A percentile compares a stretch with the other conserved stretches of the same genome.
These are phyloP conservation scores for Misopates orontium DNA, from an alignment of 257 asterid species.

Conservation along the genomic window DNA sequence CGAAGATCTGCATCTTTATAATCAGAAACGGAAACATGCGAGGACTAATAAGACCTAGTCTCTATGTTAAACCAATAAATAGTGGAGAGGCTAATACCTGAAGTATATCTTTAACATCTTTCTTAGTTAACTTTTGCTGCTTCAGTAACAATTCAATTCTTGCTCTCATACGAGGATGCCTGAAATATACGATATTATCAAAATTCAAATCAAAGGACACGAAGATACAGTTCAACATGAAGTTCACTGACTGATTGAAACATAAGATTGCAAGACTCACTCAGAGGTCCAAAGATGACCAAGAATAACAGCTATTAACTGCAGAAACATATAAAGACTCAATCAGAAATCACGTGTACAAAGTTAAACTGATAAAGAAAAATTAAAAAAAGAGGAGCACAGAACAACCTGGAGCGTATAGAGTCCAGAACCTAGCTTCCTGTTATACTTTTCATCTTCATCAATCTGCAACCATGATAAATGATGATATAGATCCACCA, in stretches of 20 bases:
- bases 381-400: background rate
- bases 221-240: constrained; percentile 21
- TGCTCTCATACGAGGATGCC: constrained; percentile 82
- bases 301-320: constrained; percentile 86
- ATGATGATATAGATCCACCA: constrained; percentile 2
- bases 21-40: no score
- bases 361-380: constrained; percentile 5
- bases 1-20: background rate
- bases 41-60: constrained; percentile 15
- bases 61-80: constrained; percentile 16
- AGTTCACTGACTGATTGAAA: constrained; percentile 1
- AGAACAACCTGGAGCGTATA: constrained; percentile 80
- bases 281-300: constrained; percentile 99
- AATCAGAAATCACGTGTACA: constrained; percentile 12
- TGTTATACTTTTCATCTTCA: constrained; percentile 83
- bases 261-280: constrained; percentile 51
- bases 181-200: constrained; percentile 28
- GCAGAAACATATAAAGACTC: constrained; percentile 35
- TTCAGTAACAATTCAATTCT: constrained; percentile 83
- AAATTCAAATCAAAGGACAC: constrained; percentile 9
- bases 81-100: constrained; percentile 55
- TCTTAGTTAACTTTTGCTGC: constrained; percentile 85
- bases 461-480: constrained; percentile 62
- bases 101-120: constrained; percentile 77
- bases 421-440: constrained; percentile 88